Evolutionary conservation across 2,329 filamentous ascomycete species (phyloP), one percentile per base, ranked within the genome.

Genomic region (Aspergillus oerlinghausenensis): DNA sequence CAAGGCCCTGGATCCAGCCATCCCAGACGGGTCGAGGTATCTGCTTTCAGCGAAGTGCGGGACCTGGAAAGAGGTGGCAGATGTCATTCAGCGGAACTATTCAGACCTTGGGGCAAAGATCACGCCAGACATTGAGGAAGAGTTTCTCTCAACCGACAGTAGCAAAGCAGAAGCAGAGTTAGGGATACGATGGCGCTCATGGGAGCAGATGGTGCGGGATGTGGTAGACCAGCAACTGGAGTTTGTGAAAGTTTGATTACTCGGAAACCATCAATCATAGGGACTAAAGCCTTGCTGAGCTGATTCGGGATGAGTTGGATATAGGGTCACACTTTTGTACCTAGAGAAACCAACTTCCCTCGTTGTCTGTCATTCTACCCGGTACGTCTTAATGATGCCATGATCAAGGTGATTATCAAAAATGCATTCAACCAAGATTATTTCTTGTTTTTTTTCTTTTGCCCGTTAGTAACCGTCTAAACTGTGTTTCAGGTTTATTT

Each of bases 191-290:
- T 68, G 64, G 64, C 56, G 60, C 2, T 57, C 61, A 3, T 58
- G 56, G 47, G 64, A 65, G 38, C 19, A 50, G 25, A 66, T 65
- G 47, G 55, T 65, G 19, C 54, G 49, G 43, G 61, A 63, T 17
- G 40, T 68, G 23, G 56, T 66, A 49, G 64, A 66, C 42, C 61
- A 67, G 50, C 63, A 67, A 48, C 43, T 67, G 7, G 56, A 40
- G 11, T 60, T 64, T 17, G 38, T 3, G 14, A 40, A 40, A 9
- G 28, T 3, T 29, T 29, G 28, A 29, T 29, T 29, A 9, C 2
- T 32, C 10, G 8, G 28, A 28, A 29, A 29, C 3, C 9, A 11
- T 32, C 29, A 32, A 32, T 32, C 10, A 11, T 28, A 32, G 29
- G 8, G 28, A 28, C 8, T 28, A 28, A 28, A 28, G 0, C 7